Conservation (phyloP, 169 alveolate genomes). For the Amoebophrya sp. region DNA sequence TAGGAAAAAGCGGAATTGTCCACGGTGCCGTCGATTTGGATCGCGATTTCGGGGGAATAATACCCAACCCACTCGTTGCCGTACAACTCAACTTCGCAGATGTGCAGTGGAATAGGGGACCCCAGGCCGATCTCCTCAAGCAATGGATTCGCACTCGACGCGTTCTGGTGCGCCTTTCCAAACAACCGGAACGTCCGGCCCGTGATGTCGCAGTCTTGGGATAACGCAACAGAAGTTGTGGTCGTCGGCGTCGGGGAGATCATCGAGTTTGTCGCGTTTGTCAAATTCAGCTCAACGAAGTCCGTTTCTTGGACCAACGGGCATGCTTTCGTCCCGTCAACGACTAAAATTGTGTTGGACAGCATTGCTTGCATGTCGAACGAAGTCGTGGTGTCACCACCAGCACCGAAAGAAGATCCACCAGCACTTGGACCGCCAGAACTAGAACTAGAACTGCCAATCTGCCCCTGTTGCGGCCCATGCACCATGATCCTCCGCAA, state of each 20-base stretch:
- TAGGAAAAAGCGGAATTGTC: neutral
- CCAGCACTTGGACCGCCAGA: no score
- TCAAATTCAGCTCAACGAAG: neutral
- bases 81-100: neutral
- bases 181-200: neutral
- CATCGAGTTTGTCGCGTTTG: no score
- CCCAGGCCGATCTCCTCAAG: neutral
- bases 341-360: neutral
- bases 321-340: neutral
- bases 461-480: neutral
- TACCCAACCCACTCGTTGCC: slow-evolving; percentile 17
- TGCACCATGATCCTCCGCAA: neutral
- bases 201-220: neutral
- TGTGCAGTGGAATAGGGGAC: neutral
- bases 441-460: no score
- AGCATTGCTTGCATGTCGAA: neutral
- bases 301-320: neutral
- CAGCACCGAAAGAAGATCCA: no score
- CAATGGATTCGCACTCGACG: neutral
- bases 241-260: no score
- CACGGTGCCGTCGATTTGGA: neutral
- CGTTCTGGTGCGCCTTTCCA: neutral
- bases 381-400: no score
- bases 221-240: no score
- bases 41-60: neutral